phyloP scores from a whole-genome alignment of 176 grass and related monocot species.

The Chrysopogon serrulatus region DNA sequence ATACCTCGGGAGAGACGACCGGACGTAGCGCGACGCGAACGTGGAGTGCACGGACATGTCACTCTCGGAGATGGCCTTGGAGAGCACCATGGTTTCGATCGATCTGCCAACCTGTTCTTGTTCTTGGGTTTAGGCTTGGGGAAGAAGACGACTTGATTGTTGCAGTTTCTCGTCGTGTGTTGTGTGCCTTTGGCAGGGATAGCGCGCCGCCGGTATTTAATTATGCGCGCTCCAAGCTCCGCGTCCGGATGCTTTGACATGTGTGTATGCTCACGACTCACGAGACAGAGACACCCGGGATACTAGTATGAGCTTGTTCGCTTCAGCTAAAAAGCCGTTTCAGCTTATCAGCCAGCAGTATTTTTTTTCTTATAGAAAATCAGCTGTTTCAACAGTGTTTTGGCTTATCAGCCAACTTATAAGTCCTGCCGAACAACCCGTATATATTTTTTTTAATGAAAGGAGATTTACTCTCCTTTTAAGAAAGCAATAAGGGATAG shows the following conservation, averaged over 20 bases:
- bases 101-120: background rate
- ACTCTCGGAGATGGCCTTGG: constrained; percentile 53
- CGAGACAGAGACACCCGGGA: too few relatives aligned
- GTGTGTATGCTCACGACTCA: background rate
- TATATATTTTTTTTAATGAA: too few relatives aligned
- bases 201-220: background rate
- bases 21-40: constrained; percentile 92
- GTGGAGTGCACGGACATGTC: constrained; percentile 88
- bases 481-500: too few relatives aligned
- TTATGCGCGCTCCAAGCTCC: background rate
- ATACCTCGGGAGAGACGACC: constrained; percentile 73
- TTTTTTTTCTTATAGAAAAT: too few relatives aligned
- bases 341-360: too few relatives aligned
- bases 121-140: background rate
- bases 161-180: background rate
- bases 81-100: too few relatives aligned
- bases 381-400: too few relatives aligned
- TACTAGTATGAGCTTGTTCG: too few relatives aligned
- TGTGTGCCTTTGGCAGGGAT: constrained; percentile 1
- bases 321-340: too few relatives aligned
- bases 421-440: too few relatives aligned
- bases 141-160: background rate
- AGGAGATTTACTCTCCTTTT: too few relatives aligned
- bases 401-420: too few relatives aligned
- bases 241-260: background rate